Base-by-base conservation (phyloP, 352 stramenopile genomes). In the Globisporangium polare region DNA sequence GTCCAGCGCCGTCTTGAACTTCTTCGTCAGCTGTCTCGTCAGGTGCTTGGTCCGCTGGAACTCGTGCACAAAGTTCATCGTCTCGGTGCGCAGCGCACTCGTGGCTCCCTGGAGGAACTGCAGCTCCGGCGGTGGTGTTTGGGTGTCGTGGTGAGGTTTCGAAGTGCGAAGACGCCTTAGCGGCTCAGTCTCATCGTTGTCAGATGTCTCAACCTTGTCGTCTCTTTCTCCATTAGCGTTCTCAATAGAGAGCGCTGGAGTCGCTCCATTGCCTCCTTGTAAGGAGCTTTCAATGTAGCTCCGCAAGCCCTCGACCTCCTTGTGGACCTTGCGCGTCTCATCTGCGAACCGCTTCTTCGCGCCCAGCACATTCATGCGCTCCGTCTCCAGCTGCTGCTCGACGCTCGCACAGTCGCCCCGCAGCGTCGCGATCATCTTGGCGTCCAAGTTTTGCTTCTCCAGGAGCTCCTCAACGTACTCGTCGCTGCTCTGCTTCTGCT, bases 51-150 rank as follows among this genome's bases (percentile, higher is more conserved):
- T 42, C 1, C 68, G 66, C 45, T 89, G 80, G 31, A 83, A 75
- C 20, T 84, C 77, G 49, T 80, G 64, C 9, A 87, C 75, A 12
- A 82, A 57, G 24, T 76, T 72, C 69, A 86, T 75, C 9, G 65
- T 65, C 39, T 85, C 75, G 51, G 77, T 78, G 20, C 74, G 77
- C 18, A 89, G 27, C 3, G 66, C 72, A 6, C 72, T 79, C 26
- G 78, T 62, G 0, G 77, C 74, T 10, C 67, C 77, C 24, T 82
- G 75, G n/a, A 83, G 59, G 6, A 83, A 67, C 55, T 88, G 74
- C 6, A 86, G 66, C 63, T 88, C 77, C 8, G 69, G 69, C 2
- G 24, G 50, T 2, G 24, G 50, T 5, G 17, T 18, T 4, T 50
- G 35, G 5, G 20, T 18, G 6, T 63, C 37, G 13, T 43, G 37